Base-by-base conservation (phyloP, 257 asterid species). In the Plantago ovata region DNA sequence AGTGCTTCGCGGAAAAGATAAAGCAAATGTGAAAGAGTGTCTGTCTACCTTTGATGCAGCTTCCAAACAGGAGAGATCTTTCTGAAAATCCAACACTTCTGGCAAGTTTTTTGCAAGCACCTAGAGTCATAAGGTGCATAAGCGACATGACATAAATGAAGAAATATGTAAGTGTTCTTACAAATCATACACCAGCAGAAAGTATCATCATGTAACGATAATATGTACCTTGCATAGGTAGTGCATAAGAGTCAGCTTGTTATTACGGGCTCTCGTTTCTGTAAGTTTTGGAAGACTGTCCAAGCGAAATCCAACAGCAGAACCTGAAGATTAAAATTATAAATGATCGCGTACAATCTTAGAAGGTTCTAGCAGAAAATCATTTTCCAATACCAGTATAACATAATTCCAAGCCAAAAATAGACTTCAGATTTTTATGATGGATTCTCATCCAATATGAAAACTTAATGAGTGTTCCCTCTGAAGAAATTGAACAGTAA, bases 281-380 rank as follows among this genome's bases (percentile, higher is more conserved):
- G 84, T 78, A 52, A 89, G 94, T 72, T 89, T 89, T 32, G 84
- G 86, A 59, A 89, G 97, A 70, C 97, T 86, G 52, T 89, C 97
- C 63, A 89, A 69, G 63, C 94, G 89, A 79, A 89, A 89, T 44
- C 97, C 97, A 20, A 85, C 86, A 49, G 95, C 97, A 69, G 94
- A 84, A 63, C 97, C 97, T 89, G 72, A 60, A 65, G 19, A 47
- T 3, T 3, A 28, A 28, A 8, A 28, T 28, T 19, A 49, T n/a
- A 21, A 19, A 33, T 33, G 12, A 56, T 54, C 48, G 44, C 21
- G 20, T 45, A 53, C 40, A n/a, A 48, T 38, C 10, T 61, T 47
- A n/a, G n/a, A n/a, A n/a, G n/a, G n/a, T n/a, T n/a, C n/a, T n/a
- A n/a, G n/a, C n/a, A n/a, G n/a, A n/a, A n/a, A n/a, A n/a, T n/a